Conservation (phyloP, 1,284 basidiomycete genomes). For the Malassezia japonica region DNA sequence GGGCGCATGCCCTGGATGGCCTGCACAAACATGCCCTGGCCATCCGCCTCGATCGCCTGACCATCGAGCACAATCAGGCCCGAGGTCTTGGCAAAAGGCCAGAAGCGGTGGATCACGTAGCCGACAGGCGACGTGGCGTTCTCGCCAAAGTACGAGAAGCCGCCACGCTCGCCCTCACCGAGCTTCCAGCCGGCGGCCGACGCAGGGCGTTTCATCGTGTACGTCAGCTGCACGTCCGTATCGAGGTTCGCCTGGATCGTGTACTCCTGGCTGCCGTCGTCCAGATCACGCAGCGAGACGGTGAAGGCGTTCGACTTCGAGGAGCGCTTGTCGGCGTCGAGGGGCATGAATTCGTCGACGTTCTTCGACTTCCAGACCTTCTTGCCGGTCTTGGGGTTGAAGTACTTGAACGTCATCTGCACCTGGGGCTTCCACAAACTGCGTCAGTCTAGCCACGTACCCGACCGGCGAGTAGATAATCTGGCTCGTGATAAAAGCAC, state of each 20-base stretch:
- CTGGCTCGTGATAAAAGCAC: conserved; percentile 73
- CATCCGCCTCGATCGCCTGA: conserved; percentile 58
- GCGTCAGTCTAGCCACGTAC: conserved; percentile 54
- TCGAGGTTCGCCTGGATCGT: conserved; percentile 70
- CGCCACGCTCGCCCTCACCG: conserved; percentile 75
- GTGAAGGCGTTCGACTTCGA: conserved; percentile 83
- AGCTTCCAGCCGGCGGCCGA: conserved; percentile 79
- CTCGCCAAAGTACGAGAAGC: conserved; percentile 77
- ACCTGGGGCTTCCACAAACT: conserved; percentile 87
- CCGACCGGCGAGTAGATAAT: conserved; percentile 91
- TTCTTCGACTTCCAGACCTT: conserved; percentile 81
- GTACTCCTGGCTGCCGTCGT: conserved; percentile 63
- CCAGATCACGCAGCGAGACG: conserved; percentile 55
- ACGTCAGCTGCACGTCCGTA: conserved; percentile 67
- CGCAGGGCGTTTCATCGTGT: conserved; percentile 64
- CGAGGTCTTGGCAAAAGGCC: conserved; percentile 52
- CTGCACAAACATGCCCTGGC: conserved; percentile 84
- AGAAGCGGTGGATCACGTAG: conserved; percentile 44
- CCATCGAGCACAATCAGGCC: conserved; percentile 70
- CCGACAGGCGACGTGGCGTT: conserved; percentile 28
- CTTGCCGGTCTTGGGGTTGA: conserved; percentile 66
- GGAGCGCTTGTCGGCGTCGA: conserved; percentile 62
- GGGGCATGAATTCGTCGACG: conserved; percentile 67
- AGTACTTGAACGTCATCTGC: conserved; percentile 88
- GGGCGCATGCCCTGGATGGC: conserved; percentile 98